Evolutionary conservation across 768 basidiomycete genomes (phyloP).

Genomic region (Calocybe indica): DNA sequence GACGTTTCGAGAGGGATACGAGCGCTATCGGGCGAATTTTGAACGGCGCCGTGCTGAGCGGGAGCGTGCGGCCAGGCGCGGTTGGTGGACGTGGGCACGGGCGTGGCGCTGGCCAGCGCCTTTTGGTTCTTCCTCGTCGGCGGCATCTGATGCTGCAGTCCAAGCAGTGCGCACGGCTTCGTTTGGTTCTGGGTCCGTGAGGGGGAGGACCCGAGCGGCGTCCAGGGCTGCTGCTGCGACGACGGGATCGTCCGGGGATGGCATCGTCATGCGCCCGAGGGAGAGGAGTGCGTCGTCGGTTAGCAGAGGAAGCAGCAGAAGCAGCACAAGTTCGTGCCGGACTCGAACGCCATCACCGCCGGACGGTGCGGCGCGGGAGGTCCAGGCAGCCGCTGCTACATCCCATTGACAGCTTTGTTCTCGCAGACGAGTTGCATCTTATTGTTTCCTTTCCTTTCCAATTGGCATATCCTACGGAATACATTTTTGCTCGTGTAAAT

Average conservation of each 20-base stretch:
- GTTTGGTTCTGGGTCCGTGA: background rate
- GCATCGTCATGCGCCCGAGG: conserved; percentile 23
- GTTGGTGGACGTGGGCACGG: conserved; percentile 15
- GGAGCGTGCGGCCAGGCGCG: conserved; percentile 29
- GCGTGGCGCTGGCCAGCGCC: background rate
- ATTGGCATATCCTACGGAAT: no score
- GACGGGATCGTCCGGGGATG: conserved; percentile 13
- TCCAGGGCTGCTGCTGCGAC: conserved; percentile 15
- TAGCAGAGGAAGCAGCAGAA: conserved; percentile 15
- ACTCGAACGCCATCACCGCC: conserved; percentile 20
- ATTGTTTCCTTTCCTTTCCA: no score
- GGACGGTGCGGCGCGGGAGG: conserved; percentile 15
- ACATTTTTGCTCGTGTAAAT: no score
- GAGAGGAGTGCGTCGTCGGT: conserved; percentile 20
- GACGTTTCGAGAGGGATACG: conserved; percentile 84
- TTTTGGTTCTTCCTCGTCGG: no score
- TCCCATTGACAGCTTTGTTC: conserved; percentile 17
- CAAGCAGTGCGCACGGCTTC: no score
- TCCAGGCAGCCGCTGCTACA: conserved; percentile 19
- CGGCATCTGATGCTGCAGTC: no score
- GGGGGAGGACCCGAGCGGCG: conserved; percentile 1
- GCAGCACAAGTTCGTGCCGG: conserved; percentile 24
- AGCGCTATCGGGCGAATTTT: conserved; percentile 84
- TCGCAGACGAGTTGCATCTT: background rate
- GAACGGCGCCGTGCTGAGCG: conserved; percentile 71